Base-by-base conservation (phyloP, 768 basidiomycete genomes). In the Mycena rosella region DNA sequence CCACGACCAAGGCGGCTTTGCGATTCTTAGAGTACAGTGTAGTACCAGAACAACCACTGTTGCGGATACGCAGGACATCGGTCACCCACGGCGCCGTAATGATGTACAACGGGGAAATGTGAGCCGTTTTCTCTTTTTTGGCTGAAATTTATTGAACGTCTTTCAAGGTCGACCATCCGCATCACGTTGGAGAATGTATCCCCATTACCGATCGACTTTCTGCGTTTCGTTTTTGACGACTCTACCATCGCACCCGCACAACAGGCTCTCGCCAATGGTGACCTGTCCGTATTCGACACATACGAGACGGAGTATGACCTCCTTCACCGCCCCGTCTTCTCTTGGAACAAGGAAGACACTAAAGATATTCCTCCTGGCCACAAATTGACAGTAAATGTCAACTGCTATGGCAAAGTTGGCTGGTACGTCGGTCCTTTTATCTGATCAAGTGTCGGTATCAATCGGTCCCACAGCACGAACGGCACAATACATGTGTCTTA, bases 101-200 rank as follows among this genome's bases (percentile, higher is more conserved):
- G 95, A 82, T 99, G 56, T 98, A 97, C 74, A 89, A 97, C 53
- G 98, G 98, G 36, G 98, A 99, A 82, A 90, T 81, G 96, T 96
- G 69, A 66, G 89, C 80, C 8, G 6, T 18, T 13, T 38, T 61
- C 29, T 26, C 27, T 44, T 14, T 24, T 40, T 69, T 18, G 18
- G 8, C 44, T 20, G 13, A 5, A 27, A 53, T 62, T 57, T 67
- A 60, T 65, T 69, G 54, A 74, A 61, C 32, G 2, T 47, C 57
- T 60, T 53, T 49, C 2, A 71, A 98, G 97, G 75, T 93, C 95
- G 2, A 88, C 83, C 7, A 89, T 99, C 52, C 90, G 93, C 4
- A 83, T 99, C 49, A 95, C 93, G 0, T 81, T 99, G 7, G 97
- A 98, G 78, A 99, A 99, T 72, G 89, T 94, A 11, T 98, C 96